Conservation (phyloP, 2,329 filamentous ascomycete species). For the Penicillium psychrosexuale region DNA sequence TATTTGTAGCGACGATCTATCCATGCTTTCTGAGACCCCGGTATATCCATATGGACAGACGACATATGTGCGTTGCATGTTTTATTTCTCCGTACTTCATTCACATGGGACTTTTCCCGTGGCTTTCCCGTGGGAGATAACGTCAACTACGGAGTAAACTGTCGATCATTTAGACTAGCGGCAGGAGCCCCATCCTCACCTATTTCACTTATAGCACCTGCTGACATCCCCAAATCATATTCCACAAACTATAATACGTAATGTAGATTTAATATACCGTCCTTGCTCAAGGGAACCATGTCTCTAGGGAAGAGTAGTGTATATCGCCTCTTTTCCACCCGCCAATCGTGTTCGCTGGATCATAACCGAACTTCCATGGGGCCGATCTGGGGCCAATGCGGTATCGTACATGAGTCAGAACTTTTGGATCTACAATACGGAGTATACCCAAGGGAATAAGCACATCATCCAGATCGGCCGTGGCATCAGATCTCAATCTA, state of each 20-base stretch:
- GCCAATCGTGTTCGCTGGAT: constrained; percentile 4
- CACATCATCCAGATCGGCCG: constrained; percentile 19
- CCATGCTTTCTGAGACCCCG: neutral
- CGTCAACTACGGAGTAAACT: neutral
- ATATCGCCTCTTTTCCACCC: neutral
- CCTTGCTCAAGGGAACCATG: neutral
- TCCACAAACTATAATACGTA: neutral
- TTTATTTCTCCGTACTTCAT: neutral
- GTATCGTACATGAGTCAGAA: neutral
- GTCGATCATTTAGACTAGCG: constrained; percentile 3
- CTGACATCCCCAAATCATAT: neutral
- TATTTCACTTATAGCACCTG: neutral
- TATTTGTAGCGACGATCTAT: neutral
- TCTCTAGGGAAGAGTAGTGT: neutral
- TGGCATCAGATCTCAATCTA: constrained; percentile 14
- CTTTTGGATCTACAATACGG: neutral
- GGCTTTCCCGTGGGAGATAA: neutral
- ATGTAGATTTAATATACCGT: neutral
- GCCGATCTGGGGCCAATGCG: neutral
- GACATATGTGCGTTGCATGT: neutral
- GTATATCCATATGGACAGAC: neutral
- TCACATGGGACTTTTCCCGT: neutral
- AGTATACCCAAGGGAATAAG: neutral
- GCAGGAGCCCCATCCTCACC: neutral
- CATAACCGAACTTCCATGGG: neutral